Conservation (phyloP, 305 asterid genomes). For the Ruellia speciosa region DNA sequence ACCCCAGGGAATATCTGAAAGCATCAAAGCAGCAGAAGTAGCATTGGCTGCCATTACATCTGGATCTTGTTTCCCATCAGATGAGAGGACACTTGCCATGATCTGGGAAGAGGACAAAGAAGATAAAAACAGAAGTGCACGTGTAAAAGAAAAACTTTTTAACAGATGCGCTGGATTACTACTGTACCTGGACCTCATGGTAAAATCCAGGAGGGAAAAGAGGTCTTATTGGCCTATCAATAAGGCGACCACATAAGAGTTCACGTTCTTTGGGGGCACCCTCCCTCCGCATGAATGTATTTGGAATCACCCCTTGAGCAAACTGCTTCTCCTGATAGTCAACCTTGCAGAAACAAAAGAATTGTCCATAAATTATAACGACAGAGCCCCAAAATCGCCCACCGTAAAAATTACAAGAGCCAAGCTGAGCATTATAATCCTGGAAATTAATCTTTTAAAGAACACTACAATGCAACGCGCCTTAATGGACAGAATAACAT, state of each 20-base stretch:
- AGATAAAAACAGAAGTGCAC: conserved; percentile 19
- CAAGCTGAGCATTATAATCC: background rate
- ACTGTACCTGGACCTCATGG: conserved; percentile 88
- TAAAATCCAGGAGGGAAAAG: conserved; percentile 88
- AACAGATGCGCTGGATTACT: conserved; percentile 9
- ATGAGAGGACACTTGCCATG: conserved; percentile 88
- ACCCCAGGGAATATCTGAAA: conserved; percentile 96
- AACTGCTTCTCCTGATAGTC: conserved; percentile 95
- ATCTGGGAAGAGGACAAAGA: conserved; percentile 33
- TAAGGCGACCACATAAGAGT: conserved; percentile 86
- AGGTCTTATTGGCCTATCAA: conserved; percentile 92
- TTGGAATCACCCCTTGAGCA: conserved; percentile 88
- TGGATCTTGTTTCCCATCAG: conserved; percentile 93
- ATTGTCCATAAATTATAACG: conserved; percentile 5
- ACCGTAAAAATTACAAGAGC: conserved; percentile 9
- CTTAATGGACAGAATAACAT: too few relatives aligned
- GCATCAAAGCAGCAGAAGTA: conserved; percentile 90
- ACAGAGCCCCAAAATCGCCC: background rate
- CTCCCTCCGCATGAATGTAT: conserved; percentile 87
- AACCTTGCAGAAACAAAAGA: conserved; percentile 43
- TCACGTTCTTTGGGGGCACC: conserved; percentile 97
- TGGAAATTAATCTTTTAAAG: too few relatives aligned
- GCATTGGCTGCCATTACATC: conserved; percentile 97
- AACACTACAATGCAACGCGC: too few relatives aligned
- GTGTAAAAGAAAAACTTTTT: conserved; percentile 9